These are phyloP conservation scores for Aspergillus unguis DNA, from an alignment of 2,329 filamentous ascomycete genomes.

Conservation along the genomic window DNA sequence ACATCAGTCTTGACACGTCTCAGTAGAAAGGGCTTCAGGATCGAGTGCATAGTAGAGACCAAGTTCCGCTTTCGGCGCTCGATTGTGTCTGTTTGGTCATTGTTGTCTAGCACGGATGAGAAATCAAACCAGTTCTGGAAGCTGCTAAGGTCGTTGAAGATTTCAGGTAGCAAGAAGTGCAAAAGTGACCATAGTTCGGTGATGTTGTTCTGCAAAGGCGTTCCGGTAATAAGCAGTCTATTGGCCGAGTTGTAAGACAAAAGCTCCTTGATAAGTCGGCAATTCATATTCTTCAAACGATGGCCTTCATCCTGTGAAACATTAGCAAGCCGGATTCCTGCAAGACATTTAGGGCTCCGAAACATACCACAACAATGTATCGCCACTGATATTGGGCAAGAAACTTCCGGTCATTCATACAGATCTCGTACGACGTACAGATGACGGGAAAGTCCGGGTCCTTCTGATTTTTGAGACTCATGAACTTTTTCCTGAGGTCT, in stretches of 20 bases:
- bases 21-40: slow-evolving; percentile 85
- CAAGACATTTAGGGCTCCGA: no score
- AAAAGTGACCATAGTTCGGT: slow-evolving; percentile 92
- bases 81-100: slow-evolving; percentile 72
- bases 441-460: slow-evolving; percentile 79
- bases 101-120: slow-evolving; percentile 80
- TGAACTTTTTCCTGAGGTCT: slow-evolving; percentile 66
- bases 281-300: slow-evolving; percentile 94
- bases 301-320: slow-evolving; percentile 77
- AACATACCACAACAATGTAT: slow-evolving; percentile 82
- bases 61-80: slow-evolving; percentile 74
- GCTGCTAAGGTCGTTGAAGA: slow-evolving; percentile 88
- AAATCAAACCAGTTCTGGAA: slow-evolving; percentile 99
- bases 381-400: slow-evolving; percentile 87
- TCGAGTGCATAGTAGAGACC: slow-evolving; percentile 84
- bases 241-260: slow-evolving; percentile 88
- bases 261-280: slow-evolving; percentile 82
- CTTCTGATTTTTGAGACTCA: slow-evolving; percentile 65
- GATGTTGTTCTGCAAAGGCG: slow-evolving; percentile 91
- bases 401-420: slow-evolving; percentile 80
- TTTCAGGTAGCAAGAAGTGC: slow-evolving; percentile 86
- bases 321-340: slow-evolving; percentile 14
- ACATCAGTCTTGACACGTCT: slow-evolving; percentile 91
- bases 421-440: slow-evolving; percentile 94
- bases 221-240: slow-evolving; percentile 87